Base-by-base conservation (phyloP, 2,329 filamentous ascomycete genomes). In the Fulvia fulva region DNA sequence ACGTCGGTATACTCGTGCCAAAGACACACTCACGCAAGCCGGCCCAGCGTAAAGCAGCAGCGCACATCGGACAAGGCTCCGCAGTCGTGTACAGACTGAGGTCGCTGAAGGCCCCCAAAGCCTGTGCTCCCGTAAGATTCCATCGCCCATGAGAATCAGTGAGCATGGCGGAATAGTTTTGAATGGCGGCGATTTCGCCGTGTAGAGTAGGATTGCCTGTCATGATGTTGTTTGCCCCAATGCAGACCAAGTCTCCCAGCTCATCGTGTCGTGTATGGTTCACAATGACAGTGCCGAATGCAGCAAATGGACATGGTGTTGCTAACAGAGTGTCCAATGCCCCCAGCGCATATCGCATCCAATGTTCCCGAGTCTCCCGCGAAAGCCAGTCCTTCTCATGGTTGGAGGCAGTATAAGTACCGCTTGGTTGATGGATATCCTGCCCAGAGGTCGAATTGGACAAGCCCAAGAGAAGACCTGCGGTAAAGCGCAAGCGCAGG, bases 61-160 rank as follows among this genome's bases (percentile, higher is more conserved):
- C 80, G 63, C 82, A 85, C 78, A 84, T 85, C 6, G 81, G 78
- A 67, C 82, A 84, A 57, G 77, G 79, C 68, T 84, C 81, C 1
- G 78, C 81, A 66, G 81, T 84, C 22, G 81, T 84, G 68, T 84
- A 84, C 3, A 84, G 68, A 5, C 77, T 77, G n/a, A 84, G 68
- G 16, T 73, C 63, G 2, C 69, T 59, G 62, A 81, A 83, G 0
- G 81, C 81, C 2, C 64, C 67, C n/a, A 76, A 65, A 0, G 79
- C 75, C 55, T 78, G 73, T 8, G 65, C 51, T 0, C 76, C 65
- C 0, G 71, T 74, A 43, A 83, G 66, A 2, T 72, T 74, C 67
- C 80, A 82, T 0, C 70, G 70, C 1, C 80, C 80, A 3, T 67
- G 43, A 0, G 78, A 75, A 62, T 78, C 76, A 0, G 77, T 79